phyloP scores from a whole-genome alignment of 495 filamentous ascomycete genomes.

The Antarctomyces pellizariae region DNA sequence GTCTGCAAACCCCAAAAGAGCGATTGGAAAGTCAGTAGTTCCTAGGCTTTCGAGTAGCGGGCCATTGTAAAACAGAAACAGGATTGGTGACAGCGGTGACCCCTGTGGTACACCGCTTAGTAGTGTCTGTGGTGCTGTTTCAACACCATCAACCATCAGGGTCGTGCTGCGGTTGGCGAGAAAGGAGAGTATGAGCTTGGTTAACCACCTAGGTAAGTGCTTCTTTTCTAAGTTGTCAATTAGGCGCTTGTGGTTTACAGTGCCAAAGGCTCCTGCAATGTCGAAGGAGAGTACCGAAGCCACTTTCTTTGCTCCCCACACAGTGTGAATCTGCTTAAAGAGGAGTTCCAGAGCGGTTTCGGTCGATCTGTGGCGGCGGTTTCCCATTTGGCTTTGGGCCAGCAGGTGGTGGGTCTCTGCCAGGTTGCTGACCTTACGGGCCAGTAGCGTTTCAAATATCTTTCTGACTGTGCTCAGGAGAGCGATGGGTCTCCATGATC shows the following conservation, averaged over 20 bases:
- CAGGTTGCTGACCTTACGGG: constrained; percentile 6
- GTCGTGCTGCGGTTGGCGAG: constrained; percentile 2
- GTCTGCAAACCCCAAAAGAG: constrained; percentile 10
- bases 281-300: constrained; percentile 6
- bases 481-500: constrained; percentile 13
- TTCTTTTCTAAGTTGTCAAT: constrained; percentile 8
- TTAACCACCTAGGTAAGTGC: constrained; percentile 2
- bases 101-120: neutral
- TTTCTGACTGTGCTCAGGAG: constrained; percentile 16
- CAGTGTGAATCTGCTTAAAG: constrained; percentile 5
- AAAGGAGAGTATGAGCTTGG: constrained; percentile 5
- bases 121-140: constrained; percentile 1
- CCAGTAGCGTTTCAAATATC: constrained; percentile 10
- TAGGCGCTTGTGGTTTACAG: constrained; percentile 7
- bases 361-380: constrained; percentile 5
- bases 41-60: too few relatives aligned
- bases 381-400: constrained; percentile 8
- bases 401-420: constrained; percentile 10
- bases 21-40: too few relatives aligned
- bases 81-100: constrained; percentile 1
- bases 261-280: constrained; percentile 9
- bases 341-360: constrained; percentile 10
- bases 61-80: neutral
- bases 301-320: constrained; percentile 4
- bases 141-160: constrained; percentile 4